Conservation (phyloP, 805 yeast genomes). For the Pichia phayaonensis region DNA sequence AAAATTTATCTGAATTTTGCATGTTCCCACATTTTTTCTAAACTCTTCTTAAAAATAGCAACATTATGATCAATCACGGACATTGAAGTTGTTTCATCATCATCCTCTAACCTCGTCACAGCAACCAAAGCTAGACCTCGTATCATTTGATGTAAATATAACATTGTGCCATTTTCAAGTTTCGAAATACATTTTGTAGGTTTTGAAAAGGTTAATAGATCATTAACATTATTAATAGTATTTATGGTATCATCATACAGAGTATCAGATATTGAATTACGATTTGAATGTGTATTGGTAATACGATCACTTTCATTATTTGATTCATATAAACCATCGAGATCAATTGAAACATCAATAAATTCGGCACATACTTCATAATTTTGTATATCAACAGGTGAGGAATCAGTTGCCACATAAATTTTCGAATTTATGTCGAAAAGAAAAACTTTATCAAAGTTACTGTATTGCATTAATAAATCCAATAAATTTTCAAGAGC, state of each 20-base stretch:
- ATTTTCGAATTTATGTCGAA: constrained; percentile 90
- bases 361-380: constrained; percentile 97
- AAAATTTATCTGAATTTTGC: constrained; percentile 24
- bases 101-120: constrained; percentile 60
- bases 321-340: constrained; percentile 61
- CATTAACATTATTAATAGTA: neutral
- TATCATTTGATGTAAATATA: constrained; percentile 85
- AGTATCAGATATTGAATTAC: constrained; percentile 3
- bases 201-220: constrained; percentile 5
- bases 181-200: constrained; percentile 55
- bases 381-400: constrained; percentile 91
- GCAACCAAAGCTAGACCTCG: constrained; percentile 90
- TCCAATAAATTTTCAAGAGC: constrained; percentile 84
- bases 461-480: constrained; percentile 78
- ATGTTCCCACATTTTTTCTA: constrained; percentile 63
- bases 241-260: constrained; percentile 1
- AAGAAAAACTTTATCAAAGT: constrained; percentile 85
- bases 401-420: constrained; percentile 91
- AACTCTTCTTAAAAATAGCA: constrained; percentile 65
- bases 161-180: constrained; percentile 74
- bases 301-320: neutral
- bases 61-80: constrained; percentile 86
- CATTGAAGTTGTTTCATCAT: constrained; percentile 38
- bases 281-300: neutral
- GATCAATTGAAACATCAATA: constrained; percentile 86